Base-by-base conservation (phyloP, 345 rosid species). In the Xanthoceras sorbifolium region DNA sequence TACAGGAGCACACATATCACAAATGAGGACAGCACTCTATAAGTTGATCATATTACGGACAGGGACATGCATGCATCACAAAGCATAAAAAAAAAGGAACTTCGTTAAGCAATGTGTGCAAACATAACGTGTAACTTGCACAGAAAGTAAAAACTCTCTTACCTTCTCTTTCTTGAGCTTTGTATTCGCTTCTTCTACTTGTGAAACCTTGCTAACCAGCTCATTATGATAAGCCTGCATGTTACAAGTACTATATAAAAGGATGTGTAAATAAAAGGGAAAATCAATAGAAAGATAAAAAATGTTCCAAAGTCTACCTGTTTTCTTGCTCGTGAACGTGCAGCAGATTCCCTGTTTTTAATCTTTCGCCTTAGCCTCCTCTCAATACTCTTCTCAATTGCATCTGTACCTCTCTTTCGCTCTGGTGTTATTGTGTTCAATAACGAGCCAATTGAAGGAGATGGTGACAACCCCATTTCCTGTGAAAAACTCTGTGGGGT, bases 261-360 rank as follows among this genome's bases (percentile, higher is more conserved):
- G 52, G 8, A 77, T 14, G 25, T 12, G 32, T 23, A 25, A 32
- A 73, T 20, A 63, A 42, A 80, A 17, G 26, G 60, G 25, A 14
- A 31, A 29, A 46, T 18, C 34, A 67, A 65, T 25, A 9, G 28
- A 38, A 28, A 0, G 55, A 17, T 42, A 61, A 48, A n/a, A 42
- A 17, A 74, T 29, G 55, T 42, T 28, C 23, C 48, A 77, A 50
- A 38, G 26, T 42, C 46, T 20, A 86, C 92, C 87, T 88, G 89
- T 76, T 87, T 90, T 81, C 92, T 87, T 59, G 90, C 94, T 77
- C 90, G 85, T 1, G 92, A 88, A 9, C 89, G 87, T 4, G 94
- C 92, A 65, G 90, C 94, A 18, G 94, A 90, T 81, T 90, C 94
- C 83, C 94, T 83, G 77, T 90, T 90, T 89, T 90, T 90, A 50